Percentiles rank a stretch among this genome's conserved stretches.
Conservation (phyloP, 1,139 yeast genomes). For the Chernovozyma sophiae-reginae region DNA sequence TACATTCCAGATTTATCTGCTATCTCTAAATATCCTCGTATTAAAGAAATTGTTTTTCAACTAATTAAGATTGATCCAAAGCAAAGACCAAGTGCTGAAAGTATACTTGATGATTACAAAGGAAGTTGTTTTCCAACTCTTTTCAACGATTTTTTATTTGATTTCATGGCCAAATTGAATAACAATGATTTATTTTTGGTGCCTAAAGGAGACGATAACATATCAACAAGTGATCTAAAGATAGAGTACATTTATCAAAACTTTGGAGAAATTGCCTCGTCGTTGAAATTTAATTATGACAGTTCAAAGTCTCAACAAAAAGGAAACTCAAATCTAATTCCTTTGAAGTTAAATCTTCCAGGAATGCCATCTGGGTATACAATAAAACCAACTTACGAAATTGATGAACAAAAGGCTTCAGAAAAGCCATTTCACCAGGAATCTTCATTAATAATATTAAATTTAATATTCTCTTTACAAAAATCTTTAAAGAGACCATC, state of each 20-base stretch:
- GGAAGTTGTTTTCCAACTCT: conserved; percentile 61
- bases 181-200: conserved; percentile 18
- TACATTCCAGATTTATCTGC: conserved; percentile 57
- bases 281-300: conserved; percentile 42
- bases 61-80: conserved; percentile 65
- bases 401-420: neutral
- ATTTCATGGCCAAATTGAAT: conserved; percentile 49
- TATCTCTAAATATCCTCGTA: conserved; percentile 41
- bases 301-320: conserved; percentile 17
- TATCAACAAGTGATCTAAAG: conserved; percentile 49
- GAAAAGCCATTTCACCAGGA: conserved; percentile 29
- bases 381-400: neutral
- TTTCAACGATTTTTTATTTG: conserved; percentile 68
- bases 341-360: conserved; percentile 49
- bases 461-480: conserved; percentile 60
- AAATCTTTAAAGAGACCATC: conserved; percentile 61
- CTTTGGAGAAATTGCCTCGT: conserved; percentile 42
- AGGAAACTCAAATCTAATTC: conserved; percentile 17
- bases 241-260: conserved; percentile 55
- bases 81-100: conserved; percentile 53
- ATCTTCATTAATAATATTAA: conserved; percentile 58
- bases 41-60: conserved; percentile 52
- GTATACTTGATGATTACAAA: conserved; percentile 48
- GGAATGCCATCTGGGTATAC: conserved; percentile 40
- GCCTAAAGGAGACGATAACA: conserved; percentile 17